phyloP scores from a whole-genome alignment of 495 filamentous ascomycete genomes.

The Hypoxylon lenormandii region DNA sequence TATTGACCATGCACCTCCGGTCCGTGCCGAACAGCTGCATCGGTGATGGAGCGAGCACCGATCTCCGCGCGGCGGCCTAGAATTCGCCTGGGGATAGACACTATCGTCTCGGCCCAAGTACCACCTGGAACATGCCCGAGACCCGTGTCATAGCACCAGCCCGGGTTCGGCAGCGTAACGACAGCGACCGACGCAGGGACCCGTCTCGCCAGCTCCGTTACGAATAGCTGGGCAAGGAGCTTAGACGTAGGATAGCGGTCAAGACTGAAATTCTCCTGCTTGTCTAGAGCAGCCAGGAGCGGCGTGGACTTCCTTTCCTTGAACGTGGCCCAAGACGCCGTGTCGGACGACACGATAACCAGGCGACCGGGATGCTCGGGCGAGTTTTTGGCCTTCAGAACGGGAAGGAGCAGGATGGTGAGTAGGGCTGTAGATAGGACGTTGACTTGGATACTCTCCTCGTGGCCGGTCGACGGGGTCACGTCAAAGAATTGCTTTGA shows the following conservation, averaged over 20 bases:
- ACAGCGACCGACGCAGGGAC: slow-evolving; percentile 8
- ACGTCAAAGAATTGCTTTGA: slow-evolving; percentile 31
- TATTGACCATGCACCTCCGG: slow-evolving; percentile 38
- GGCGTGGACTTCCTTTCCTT: slow-evolving; percentile 52
- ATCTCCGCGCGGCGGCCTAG: background rate
- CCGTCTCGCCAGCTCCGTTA: slow-evolving; percentile 59
- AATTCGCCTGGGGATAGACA: background rate
- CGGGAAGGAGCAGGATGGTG: slow-evolving; percentile 45
- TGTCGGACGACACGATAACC: slow-evolving; percentile 55
- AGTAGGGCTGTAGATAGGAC: slow-evolving; percentile 63
- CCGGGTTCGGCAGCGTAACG: slow-evolving; percentile 5
- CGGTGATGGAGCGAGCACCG: slow-evolving; percentile 24
- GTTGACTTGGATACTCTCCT: slow-evolving; percentile 66
- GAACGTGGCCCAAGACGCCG: slow-evolving; percentile 50
- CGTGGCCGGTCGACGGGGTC: slow-evolving; percentile 50
- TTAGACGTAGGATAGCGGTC: slow-evolving; percentile 61
- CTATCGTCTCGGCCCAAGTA: background rate
- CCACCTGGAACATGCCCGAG: slow-evolving; percentile 1
- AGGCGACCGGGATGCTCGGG: slow-evolving; percentile 39
- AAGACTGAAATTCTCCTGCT: slow-evolving; percentile 31
- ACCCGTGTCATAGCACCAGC: slow-evolving; percentile 6
- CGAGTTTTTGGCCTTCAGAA: slow-evolving; percentile 51
- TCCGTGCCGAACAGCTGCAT: slow-evolving; percentile 36
- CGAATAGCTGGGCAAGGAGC: slow-evolving; percentile 62
- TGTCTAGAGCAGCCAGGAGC: slow-evolving; percentile 55